These are phyloP conservation scores for Pelargonium nanum DNA, from an alignment of 345 rosid species.

Conservation along the genomic window DNA sequence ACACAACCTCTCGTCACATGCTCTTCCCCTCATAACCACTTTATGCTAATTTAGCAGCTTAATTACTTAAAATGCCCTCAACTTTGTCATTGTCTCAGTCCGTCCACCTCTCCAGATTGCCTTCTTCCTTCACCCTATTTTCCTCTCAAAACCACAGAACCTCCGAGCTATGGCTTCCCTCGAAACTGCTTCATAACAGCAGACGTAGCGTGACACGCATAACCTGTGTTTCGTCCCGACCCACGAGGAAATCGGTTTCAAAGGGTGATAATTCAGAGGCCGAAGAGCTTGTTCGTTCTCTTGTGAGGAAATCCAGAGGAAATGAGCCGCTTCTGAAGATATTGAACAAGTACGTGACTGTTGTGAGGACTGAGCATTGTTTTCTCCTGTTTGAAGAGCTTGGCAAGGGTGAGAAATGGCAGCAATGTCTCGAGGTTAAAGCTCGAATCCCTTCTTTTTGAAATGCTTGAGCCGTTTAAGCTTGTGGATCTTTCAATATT, in stretches of 20 bases:
- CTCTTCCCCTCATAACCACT: background rate
- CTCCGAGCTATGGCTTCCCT: slow-evolving; percentile 14
- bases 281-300: slow-evolving; percentile 44
- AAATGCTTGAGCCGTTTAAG: slow-evolving; percentile 1
- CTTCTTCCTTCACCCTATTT: slow-evolving; percentile 11
- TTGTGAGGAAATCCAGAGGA: slow-evolving; percentile 45
- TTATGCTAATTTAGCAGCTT: background rate
- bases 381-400: slow-evolving; percentile 87
- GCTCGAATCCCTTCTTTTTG: background rate
- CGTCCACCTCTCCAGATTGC: slow-evolving; percentile 16
- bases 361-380: slow-evolving; percentile 69
- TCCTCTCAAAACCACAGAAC: slow-evolving; percentile 9
- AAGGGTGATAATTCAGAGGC: slow-evolving; percentile 35
- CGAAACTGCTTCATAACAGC: slow-evolving; percentile 1
- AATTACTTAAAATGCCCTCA: slow-evolving; percentile 6
- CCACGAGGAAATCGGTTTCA: slow-evolving; percentile 32
- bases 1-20: no score
- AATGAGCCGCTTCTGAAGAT: slow-evolving; percentile 63
- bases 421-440: slow-evolving; percentile 77
- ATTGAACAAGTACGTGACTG: slow-evolving; percentile 53
- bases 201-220: slow-evolving; percentile 11
- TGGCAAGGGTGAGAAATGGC: slow-evolving; percentile 75
- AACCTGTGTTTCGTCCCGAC: slow-evolving; percentile 36
- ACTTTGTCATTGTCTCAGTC: slow-evolving; percentile 6
- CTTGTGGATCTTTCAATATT: background rate